Conservation (phyloP, 768 basidiomycete genomes). For the Polyporus arcularius region DNA sequence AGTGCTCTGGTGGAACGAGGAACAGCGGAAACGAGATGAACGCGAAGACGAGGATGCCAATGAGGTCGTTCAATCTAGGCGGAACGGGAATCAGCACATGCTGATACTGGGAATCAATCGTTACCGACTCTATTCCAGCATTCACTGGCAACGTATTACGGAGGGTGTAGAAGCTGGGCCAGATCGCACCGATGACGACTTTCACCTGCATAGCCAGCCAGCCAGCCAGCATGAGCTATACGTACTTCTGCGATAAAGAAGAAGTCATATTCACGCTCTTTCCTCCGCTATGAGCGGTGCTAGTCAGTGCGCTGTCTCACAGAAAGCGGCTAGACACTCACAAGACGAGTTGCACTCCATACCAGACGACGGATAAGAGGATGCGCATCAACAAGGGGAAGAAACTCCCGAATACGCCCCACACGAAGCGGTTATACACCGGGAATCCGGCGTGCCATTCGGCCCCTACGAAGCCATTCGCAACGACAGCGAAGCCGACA, state of each 20-base stretch:
- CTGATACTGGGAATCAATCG: background rate
- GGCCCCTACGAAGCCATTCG: slow-evolving; percentile 19
- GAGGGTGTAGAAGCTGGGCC: slow-evolving; percentile 21
- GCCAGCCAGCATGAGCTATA: background rate
- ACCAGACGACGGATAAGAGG: slow-evolving; percentile 24
- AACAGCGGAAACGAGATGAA: slow-evolving; percentile 24
- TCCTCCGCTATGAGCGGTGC: background rate
- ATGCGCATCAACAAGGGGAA: slow-evolving; percentile 23
- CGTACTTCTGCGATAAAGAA: background rate
- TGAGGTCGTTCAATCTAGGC: slow-evolving; percentile 16
- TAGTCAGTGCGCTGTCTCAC: background rate
- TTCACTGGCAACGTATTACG: slow-evolving; percentile 20
- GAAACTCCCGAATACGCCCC: slow-evolving; percentile 22
- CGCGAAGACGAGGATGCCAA: slow-evolving; percentile 19
- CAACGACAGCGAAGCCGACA: slow-evolving; percentile 16
- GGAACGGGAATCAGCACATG: background rate
- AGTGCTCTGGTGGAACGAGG: slow-evolving; percentile 25
- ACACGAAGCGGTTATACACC: slow-evolving; percentile 19
- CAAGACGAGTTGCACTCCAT: slow-evolving; percentile 19
- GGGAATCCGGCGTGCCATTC: slow-evolving; percentile 25
- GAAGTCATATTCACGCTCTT: slow-evolving; percentile 3
- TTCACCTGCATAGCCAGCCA: slow-evolving; percentile 1
- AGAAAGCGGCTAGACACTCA: slow-evolving; percentile 2
- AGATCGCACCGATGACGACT: slow-evolving; percentile 22
- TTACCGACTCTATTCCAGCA: slow-evolving; percentile 17